Base-by-base conservation (phyloP, 495 filamentous ascomycete species). In the Neurospora sp. region DNA sequence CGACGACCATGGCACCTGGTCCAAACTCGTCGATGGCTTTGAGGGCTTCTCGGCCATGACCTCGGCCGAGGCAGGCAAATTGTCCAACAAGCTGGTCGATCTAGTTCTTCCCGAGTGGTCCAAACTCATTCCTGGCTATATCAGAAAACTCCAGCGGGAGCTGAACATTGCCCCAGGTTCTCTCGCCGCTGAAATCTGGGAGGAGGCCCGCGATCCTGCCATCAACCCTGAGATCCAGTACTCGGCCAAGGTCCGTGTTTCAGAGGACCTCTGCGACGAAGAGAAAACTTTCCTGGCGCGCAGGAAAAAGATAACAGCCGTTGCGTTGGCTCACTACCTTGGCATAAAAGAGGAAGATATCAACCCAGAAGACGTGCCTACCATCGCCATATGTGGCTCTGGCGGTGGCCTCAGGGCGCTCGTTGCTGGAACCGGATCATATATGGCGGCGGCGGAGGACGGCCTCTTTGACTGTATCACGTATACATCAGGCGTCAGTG, bases 401-500 rank as follows among this genome's bases (percentile, higher is more conserved):
- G 96, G 96, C 5, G 96, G 96, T 62, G 96, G 96, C 7, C 82
- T 99, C 23, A 86, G 96, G 39, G 95, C 96, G 0, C 85, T 99
- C 69, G 93, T 98, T 10, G 95, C 96, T 16, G 94, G 96, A 0
- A 88, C 93, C 0, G 92, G 94, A 14, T 97, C 93, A 2, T 92
- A 93, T 71, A 83, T 94, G 16, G 92, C 92, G 39, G 86, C 93
- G 5, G 86, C 92, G 37, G 92, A 97, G 81, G 90, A 91, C 69
- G 96, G 96, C 0, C 84, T 99, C 0, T 97, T 96, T 80, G 93
- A 97, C 79, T 97, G 94, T 80, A 88, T 92, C 0, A 99, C 94
- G 0, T 99, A 99, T 77, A 94, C 93, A 1, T 93, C 96, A 35
- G 96, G 96, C 9, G 96, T 99, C 18, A 95, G 92, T 77, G 96